Conservation (phyloP, 139 green algal genomes). For the Spirogloea muscicola region DNA sequence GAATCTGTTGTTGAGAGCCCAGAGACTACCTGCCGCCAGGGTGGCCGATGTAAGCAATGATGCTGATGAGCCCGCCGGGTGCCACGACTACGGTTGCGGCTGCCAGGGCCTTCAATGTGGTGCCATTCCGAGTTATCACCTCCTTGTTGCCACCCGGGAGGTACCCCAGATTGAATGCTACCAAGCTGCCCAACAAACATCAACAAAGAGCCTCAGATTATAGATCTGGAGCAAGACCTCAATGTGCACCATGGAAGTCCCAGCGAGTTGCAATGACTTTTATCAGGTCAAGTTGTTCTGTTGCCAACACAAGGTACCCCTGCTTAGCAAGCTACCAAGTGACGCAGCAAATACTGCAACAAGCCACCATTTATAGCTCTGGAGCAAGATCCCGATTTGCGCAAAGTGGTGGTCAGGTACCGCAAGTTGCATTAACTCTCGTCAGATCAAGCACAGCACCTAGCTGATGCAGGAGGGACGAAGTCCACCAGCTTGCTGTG, state of each 20-base stretch:
- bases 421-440: background rate
- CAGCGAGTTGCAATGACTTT: no score
- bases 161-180: conserved; percentile 41
- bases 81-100: conserved; percentile 8
- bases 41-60: conserved; percentile 37
- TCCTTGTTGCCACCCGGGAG: conserved; percentile 15
- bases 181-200: background rate
- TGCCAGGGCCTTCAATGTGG: conserved; percentile 11
- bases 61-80: conserved; percentile 19
- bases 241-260: no score
- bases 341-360: background rate
- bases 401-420: no score
- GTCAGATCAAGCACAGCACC: background rate
- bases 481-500: background rate
- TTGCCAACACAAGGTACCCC: background rate
- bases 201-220: background rate
- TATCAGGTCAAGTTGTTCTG: no score
- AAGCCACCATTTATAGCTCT: background rate
- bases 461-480: background rate
- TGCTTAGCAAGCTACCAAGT: background rate
- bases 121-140: conserved; percentile 16
- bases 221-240: no score
- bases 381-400: background rate
- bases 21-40: conserved; percentile 7
- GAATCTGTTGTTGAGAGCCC: conserved; percentile 6